Evolutionary conservation across 768 basidiomycete genomes (phyloP), one percentile per base, ranked within the genome.

Genomic region (Kwoniella shandongensis): DNA sequence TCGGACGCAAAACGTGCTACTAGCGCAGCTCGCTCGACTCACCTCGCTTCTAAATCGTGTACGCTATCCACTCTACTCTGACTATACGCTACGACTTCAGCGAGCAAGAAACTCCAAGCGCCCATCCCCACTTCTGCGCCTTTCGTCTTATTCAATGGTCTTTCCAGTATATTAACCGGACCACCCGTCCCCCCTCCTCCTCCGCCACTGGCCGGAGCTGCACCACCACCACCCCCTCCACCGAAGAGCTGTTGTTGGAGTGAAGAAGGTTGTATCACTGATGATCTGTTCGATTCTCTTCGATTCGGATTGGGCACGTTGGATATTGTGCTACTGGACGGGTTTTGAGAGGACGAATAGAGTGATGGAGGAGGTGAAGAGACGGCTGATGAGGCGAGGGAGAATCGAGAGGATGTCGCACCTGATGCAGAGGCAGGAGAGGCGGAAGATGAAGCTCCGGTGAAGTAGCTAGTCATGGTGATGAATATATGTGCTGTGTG

Each of bases 11-110:
- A 4, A 48, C 23, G 35, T 22, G 23, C 11, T 22, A 12, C 12
- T 40, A 42, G 11, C 42, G 29, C 18, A 35, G 12, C 47, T 52
- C 1, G 35, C 29, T 45, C 18, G 10, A 74, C 83, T 55, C 51
- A 91, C 93, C 89, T 86, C 66, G 88, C 83, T 78, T 99, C 96
- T 60, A 99, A 81, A 77, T 98, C 96, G 74, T 89, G 88, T 62
- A 99, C 92, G 6, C 93, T 94, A 67, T 84, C 85, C 49, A 97
- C 94, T 50, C 91, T 84, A 70, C 90, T 92, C 79, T 98, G 96
- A 1, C 91, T 94, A 78, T 98, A 98, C 76, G 92, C 88, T 1
- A 99, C 87, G 12, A 92, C 81, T 78, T 98, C 93, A 3, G 88
- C 88, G 77, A 97, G 92, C 55, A 98, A 81, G 73, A 96, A 98